These are phyloP conservation scores for Fraxinus americana DNA, from an alignment of 257 asterid species.

Conservation along the genomic window DNA sequence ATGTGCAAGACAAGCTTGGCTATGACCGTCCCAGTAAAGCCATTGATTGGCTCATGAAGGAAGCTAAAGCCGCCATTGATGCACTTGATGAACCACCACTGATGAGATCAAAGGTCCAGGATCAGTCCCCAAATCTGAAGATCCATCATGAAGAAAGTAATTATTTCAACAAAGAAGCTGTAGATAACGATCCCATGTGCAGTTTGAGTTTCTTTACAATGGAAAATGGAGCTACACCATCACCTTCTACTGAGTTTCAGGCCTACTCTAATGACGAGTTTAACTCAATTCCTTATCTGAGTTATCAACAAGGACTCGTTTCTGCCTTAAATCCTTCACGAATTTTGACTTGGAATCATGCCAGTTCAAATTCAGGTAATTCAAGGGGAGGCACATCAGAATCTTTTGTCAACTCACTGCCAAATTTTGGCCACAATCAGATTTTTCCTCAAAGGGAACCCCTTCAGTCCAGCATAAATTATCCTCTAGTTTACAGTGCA, in stretches of 20 bases:
- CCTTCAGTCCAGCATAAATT: slow-evolving; percentile 69
- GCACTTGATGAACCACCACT: slow-evolving; percentile 29
- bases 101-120: background rate
- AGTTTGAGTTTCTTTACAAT: slow-evolving; percentile 10
- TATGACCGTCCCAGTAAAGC: slow-evolving; percentile 60
- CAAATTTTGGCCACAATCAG: slow-evolving; percentile 20
- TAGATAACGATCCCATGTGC: background rate
- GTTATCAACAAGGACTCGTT: slow-evolving; percentile 4
- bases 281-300: background rate
- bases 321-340: slow-evolving; percentile 22
- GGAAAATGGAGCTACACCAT: background rate
- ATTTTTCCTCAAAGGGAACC: slow-evolving; percentile 62
- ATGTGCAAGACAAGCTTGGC: slow-evolving; percentile 68
- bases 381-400: slow-evolving; percentile 3
- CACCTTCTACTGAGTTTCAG: slow-evolving; percentile 14
- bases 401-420: slow-evolving; percentile 5
- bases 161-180: background rate
- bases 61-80: slow-evolving; percentile 57
- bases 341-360: slow-evolving; percentile 28
- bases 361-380: background rate
- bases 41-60: slow-evolving; percentile 61
- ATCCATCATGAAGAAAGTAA: background rate
- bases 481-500: slow-evolving; percentile 15
- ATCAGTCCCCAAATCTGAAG: background rate
- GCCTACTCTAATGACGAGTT: slow-evolving; percentile 4